Percentiles rank a stretch among this genome's conserved stretches.
Conservation (phyloP, 306 rosid species). For the Oemleria cerasiformis region DNA sequence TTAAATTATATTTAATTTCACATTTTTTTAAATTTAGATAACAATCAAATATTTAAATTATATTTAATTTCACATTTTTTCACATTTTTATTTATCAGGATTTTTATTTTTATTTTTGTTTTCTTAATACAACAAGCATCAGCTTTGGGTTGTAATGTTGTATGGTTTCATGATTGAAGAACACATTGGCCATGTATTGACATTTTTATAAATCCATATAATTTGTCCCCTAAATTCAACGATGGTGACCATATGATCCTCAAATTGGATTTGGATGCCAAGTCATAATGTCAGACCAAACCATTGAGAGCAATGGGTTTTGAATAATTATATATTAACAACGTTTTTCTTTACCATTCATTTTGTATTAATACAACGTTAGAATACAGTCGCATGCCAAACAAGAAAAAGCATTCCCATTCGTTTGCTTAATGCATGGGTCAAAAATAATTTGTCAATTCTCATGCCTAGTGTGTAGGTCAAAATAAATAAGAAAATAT, state of each 20-base stretch:
- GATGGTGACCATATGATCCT: neutral
- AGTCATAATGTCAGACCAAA: neutral
- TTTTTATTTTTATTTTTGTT: too few species aligned
- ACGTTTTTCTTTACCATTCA: neutral
- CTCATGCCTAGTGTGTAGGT: neutral
- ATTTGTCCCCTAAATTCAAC: neutral
- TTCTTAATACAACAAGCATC: too few species aligned
- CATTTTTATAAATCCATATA: too few species aligned
- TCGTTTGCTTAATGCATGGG: too few species aligned
- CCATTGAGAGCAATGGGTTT: neutral
- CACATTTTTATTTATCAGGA: too few species aligned
- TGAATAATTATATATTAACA: neutral
- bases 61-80: too few species aligned
- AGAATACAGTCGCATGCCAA: neutral
- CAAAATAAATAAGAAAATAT: neutral
- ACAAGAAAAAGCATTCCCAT: too few species aligned
- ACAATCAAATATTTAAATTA: too few species aligned
- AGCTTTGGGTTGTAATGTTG: too few species aligned
- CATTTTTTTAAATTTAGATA: too few species aligned
- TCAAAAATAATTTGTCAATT: neutral
- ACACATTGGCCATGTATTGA: neutral
- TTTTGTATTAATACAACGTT: neutral
- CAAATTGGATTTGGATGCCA: neutral
- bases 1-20: too few species aligned
- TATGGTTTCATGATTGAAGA: neutral